Conservation (phyloP, 2,329 filamentous ascomycete genomes). For the Neonectria neomacrospora region DNA sequence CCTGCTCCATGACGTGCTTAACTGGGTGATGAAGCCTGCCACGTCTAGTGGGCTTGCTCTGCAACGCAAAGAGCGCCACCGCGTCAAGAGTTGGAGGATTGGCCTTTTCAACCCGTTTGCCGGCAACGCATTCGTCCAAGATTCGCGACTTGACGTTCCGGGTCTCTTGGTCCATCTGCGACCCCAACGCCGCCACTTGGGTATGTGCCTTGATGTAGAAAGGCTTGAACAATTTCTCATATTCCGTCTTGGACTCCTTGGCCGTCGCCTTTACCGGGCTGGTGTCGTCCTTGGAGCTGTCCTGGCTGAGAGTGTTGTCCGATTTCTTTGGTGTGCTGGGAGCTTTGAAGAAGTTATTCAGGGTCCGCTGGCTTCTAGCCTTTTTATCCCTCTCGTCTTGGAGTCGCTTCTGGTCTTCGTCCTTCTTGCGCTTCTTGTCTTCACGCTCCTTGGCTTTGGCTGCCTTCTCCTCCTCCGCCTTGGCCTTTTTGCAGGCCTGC, state of each 20-base stretch:
- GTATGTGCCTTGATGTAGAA: constrained; percentile 84
- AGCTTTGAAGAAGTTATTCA: constrained; percentile 60
- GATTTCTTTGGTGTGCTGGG: constrained; percentile 56
- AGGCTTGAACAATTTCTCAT: constrained; percentile 78
- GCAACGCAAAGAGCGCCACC: constrained; percentile 58
- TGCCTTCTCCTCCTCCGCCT: constrained; percentile 54
- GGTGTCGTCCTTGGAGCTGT: constrained; percentile 45
- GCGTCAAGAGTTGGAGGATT: constrained; percentile 56
- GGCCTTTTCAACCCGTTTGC: constrained; percentile 57
- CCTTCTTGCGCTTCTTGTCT: constrained; percentile 59
- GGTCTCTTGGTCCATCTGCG: constrained; percentile 68
- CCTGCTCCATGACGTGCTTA: constrained; percentile 68
- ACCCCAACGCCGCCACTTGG: constrained; percentile 70
- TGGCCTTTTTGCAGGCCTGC: constrained; percentile 53
- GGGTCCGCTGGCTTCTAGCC: constrained; percentile 58
- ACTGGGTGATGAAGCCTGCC: constrained; percentile 65
- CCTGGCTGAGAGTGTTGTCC: constrained; percentile 46
- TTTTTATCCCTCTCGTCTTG: constrained; percentile 61
- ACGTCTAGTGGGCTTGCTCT: constrained; percentile 52
- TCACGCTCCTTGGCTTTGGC: constrained; percentile 52
- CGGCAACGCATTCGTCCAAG: constrained; percentile 63
- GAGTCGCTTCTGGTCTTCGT: constrained; percentile 56
- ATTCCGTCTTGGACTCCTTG: constrained; percentile 59
- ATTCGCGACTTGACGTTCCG: constrained; percentile 61
- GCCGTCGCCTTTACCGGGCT: constrained; percentile 28